Base-by-base conservation (phyloP, 2,329 filamentous ascomycete species). In the Parascedosporium putredinis region DNA sequence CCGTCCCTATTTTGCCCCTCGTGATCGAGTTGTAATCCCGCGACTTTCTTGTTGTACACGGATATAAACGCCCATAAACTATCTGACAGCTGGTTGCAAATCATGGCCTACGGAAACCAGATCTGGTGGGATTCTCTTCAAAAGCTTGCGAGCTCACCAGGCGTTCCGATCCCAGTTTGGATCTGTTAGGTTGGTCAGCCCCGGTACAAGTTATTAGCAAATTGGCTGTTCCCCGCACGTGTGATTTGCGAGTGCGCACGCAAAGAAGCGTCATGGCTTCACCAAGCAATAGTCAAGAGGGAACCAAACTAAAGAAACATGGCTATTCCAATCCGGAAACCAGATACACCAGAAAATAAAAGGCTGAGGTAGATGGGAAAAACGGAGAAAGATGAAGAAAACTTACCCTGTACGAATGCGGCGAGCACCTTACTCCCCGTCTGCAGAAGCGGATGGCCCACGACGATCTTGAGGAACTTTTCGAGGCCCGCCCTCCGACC, bases 351-450 rank as follows among this genome's bases (percentile, higher is more conserved):
- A n/a, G n/a, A n/a, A n/a, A n/a, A n/a, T n/a, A n/a, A n/a, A n/a
- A n/a, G n/a, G n/a, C n/a, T n/a, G n/a, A n/a, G n/a, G n/a, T n/a
- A n/a, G n/a, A 42, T 33, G 34, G 25, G 49, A 43, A 34, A 51
- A 51, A 34, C n/a, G n/a, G 42, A 45, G 8, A 22, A 29, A 45
- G 34, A 18, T 33, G 18, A 33, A 42, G 20, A 25, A 2, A 45
- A 58, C 66, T 56, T 63, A 95, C 90, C 93, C 71, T 98, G 93
- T 62, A 98, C 90, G 73, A 97, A 98, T 25, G 88, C 87, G 10
- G 90, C 91, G 60, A 98, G 69, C 52, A 98, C 93, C 70, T 97
- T 95, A 68, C 89, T 96, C 48, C 93, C 93, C 25, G 93, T 98
- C 78, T 98, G 93, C 69, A 98, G 70, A 60, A 98, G 74, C 59